phyloP scores from a whole-genome alignment of 306 rosid species.

The Bauhinia variegata region DNA sequence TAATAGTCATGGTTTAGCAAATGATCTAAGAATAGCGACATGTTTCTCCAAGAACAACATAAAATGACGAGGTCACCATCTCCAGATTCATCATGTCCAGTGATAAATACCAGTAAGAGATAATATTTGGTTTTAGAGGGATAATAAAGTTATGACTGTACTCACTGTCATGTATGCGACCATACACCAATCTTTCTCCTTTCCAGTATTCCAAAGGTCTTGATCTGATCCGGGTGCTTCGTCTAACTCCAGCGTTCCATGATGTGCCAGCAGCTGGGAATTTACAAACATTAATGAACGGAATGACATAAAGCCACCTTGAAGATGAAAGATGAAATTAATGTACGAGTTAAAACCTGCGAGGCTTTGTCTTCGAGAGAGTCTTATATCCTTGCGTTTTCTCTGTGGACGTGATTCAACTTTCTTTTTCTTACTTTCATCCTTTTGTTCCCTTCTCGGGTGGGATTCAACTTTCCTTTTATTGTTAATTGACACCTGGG shows the following conservation, averaged over 20 bases:
- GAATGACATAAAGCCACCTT: background rate
- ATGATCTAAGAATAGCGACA: background rate
- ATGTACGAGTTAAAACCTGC: conserved; percentile 58
- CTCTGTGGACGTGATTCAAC: conserved; percentile 10
- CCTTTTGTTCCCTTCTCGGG: conserved; percentile 28
- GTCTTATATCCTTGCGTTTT: conserved; percentile 30
- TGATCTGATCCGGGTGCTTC: conserved; percentile 78
- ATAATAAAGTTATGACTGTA: background rate
- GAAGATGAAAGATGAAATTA: conserved; percentile 29
- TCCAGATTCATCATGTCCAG: conserved; percentile 14
- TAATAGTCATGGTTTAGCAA: conserved; percentile 10
- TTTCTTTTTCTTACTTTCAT: conserved; percentile 5
- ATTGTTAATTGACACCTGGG: conserved; percentile 36
- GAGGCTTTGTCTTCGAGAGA: conserved; percentile 59
- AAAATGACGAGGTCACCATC: conserved; percentile 9
- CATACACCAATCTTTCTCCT: conserved; percentile 77
- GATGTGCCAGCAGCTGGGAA: conserved; percentile 68
- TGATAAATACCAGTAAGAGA: background rate
- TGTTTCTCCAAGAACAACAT: background rate
- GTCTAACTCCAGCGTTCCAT: conserved; percentile 70
- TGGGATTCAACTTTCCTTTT: conserved; percentile 43
- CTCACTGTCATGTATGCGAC: conserved; percentile 81
- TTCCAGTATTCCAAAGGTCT: conserved; percentile 94
- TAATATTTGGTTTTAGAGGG: too few relatives aligned
- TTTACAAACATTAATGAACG: background rate